Percentiles rank a stretch among this genome's conserved stretches.
Conservation (phyloP, 257 asterid species). For the Penstemon eatonii region DNA sequence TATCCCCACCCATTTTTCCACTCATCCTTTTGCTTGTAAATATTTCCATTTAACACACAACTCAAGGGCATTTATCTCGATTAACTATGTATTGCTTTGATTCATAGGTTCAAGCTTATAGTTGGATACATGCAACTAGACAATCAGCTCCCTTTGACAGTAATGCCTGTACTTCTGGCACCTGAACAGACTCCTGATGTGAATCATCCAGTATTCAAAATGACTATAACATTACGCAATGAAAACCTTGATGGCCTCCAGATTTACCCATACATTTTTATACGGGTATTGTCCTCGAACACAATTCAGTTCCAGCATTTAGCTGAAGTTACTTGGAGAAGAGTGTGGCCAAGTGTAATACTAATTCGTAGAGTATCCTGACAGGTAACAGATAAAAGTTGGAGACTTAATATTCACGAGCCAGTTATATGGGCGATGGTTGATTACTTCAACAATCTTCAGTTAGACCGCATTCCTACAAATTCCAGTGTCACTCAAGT, state of each 20-base stretch:
- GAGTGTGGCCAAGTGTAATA: slow-evolving; percentile 23
- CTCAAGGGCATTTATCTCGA: slow-evolving; percentile 7
- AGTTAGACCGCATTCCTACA: slow-evolving; percentile 73
- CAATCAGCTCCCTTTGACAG: slow-evolving; percentile 91
- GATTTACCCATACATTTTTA: slow-evolving; percentile 79
- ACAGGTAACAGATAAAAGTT: slow-evolving; percentile 76
- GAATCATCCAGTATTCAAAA: slow-evolving; percentile 87
- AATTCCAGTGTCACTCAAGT: slow-evolving; percentile 81
- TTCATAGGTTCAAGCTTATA: slow-evolving; percentile 81
- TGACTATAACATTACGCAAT: slow-evolving; percentile 80
- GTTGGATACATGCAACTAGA: slow-evolving; percentile 90
- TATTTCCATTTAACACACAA: slow-evolving; percentile 3
- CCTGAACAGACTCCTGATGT: slow-evolving; percentile 81
- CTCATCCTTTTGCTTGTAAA: background rate
- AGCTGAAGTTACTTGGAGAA: slow-evolving; percentile 10
- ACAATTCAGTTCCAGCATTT: slow-evolving; percentile 14
- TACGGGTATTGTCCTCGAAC: slow-evolving; percentile 56
- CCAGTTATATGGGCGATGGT: slow-evolving; percentile 95
- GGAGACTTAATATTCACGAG: slow-evolving; percentile 94
- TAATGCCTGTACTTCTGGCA: slow-evolving; percentile 92
- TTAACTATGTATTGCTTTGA: slow-evolving; percentile 21
- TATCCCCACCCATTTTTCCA: background rate
- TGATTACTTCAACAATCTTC: slow-evolving; percentile 81
- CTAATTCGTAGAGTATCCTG: slow-evolving; percentile 27
- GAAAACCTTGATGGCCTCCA: slow-evolving; percentile 80